Base-by-base conservation (phyloP, 164 flowering plant genomes). In the Cinnamomum micranthum region DNA sequence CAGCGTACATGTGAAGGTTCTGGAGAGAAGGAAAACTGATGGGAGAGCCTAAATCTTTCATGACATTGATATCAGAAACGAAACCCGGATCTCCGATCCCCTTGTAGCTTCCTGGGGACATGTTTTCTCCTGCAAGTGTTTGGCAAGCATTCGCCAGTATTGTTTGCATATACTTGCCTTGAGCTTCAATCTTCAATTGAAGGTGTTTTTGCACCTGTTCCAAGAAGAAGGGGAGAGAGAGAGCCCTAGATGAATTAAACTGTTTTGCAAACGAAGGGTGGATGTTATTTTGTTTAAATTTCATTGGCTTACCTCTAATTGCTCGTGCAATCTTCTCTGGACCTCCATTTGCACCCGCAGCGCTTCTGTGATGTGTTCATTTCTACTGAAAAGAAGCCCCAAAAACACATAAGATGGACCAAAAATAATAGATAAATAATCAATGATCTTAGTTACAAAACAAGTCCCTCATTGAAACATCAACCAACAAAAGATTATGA, bases 301-400 rank as follows among this genome's bases (percentile, higher is more conserved):
- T 66, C 6, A 19, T 67, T 28, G 69, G 69, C 31, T 72, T 86
- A 93, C 99, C 97, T 95, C 99, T 28, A 95, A 33, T 79, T 95
- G 99, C 75, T 95, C 99, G 74, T 92, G 95, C 66, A 95, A 83
- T 77, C 99, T 93, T 86, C 99, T 88, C 77, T 93, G 94, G 69
- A 93, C 98, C 84, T 95, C 99, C 94, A 90, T 88, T 86, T 93
- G 98, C 98, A 92, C 92, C 90, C 94, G 86, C 74, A 86, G 84
- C 22, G 86, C 87, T 82, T 88, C 90, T 73, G 77, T 82, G 70
- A 87, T 77, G 77, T 89, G 89, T 69, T 77, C 85, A 80, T 86
- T 89, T 84, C 88, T 84, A 78, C 79, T 76, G 76, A 41, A 51
- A 20, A 20, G 47, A 72, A 24, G 25, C 25, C 50, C 33, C 47